Evolutionary conservation across 352 stramenopile species (phyloP).

Genomic region (Phytophthora sojae): DNA sequence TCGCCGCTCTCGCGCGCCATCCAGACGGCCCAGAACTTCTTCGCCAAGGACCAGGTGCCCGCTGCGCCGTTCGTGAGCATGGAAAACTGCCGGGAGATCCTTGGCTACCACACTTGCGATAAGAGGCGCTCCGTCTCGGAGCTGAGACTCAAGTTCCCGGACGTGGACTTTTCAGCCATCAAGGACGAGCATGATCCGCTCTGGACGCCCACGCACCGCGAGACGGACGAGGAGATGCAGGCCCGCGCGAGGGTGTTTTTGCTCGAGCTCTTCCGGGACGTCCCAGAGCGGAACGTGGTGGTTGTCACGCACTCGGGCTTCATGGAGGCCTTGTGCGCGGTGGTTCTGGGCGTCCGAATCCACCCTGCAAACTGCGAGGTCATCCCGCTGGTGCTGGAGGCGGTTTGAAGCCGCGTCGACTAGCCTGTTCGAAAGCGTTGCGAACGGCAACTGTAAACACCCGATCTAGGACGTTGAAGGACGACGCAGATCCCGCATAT

Average conservation of each 20-base stretch:
- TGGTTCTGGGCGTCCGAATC: constrained; percentile 49
- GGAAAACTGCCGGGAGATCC: constrained; percentile 71
- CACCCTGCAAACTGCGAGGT: constrained; percentile 57
- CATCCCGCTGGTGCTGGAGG: constrained; percentile 54
- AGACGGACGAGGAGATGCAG: constrained; percentile 69
- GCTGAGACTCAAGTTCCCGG: constrained; percentile 60
- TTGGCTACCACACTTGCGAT: constrained; percentile 76
- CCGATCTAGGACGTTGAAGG: background rate
- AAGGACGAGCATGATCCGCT: constrained; percentile 59
- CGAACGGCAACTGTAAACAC: background rate
- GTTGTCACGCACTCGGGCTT: constrained; percentile 80
- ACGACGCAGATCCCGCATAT: background rate
- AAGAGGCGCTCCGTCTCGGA: constrained; percentile 56
- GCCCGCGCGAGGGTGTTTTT: constrained; percentile 58
- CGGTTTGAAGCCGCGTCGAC: constrained; percentile 5
- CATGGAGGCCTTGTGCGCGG: constrained; percentile 61
- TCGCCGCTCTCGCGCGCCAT: constrained; percentile 76
- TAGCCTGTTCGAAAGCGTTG: background rate
- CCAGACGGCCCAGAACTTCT: constrained; percentile 72
- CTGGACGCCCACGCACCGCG: constrained; percentile 66
- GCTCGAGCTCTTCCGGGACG: constrained; percentile 55
- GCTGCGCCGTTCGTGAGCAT: constrained; percentile 54
- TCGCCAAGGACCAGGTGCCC: constrained; percentile 40
- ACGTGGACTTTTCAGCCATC: constrained; percentile 70
- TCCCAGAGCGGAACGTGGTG: constrained; percentile 61